Evolutionary conservation across 75 land plant genomes (phyloP), one percentile per base, ranked within the genome.

Genomic region (Selaginella moellendorffii): DNA sequence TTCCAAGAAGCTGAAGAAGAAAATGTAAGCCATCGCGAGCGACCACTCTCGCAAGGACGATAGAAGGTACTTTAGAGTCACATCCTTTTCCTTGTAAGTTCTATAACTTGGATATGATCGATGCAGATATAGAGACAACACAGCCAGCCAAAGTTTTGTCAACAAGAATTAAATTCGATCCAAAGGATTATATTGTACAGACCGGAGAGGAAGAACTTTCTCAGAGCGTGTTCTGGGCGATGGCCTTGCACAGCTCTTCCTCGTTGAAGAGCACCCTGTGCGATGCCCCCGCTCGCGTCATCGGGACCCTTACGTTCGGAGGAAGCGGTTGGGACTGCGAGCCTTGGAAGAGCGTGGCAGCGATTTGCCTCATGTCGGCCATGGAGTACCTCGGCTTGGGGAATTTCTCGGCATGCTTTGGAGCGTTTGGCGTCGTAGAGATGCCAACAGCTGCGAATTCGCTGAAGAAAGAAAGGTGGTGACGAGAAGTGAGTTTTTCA

Each of bases 191-290:
- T n/a, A n/a, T n/a, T n/a, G n/a, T n/a, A n/a, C n/a, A n/a, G n/a
- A n/a, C 5, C 46, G 46, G 46, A 36, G 10, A 5, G 46, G 46
- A 36, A 5, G 10, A 36, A 5, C 14, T 36, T 5, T 5, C 46
- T 36, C 65, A 28, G 30, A 87, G 76, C 31, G 88, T 86, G 30
- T 86, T 86, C 65, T 86, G 83, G 20, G 96, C 78, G 56, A 84
- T 88, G 27, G 91, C 91, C 66, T 90, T 86, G 70, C 96, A 87
- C 24, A 90, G 69, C 75, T 90, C 96, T 26, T 90, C 96, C 58
- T 90, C 92, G 54, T 84, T 79, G 68, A 90, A 90, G 19, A 87
- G 72, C 31, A 74, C 87, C 25, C 91, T 70, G 68, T 77, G 85
- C 26, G 95, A 88, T n/a, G 82, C 80, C 62, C 80, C 54, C n/a